Conservation (phyloP, 352 stramenopile species). For the Pythium chondricola region DNA sequence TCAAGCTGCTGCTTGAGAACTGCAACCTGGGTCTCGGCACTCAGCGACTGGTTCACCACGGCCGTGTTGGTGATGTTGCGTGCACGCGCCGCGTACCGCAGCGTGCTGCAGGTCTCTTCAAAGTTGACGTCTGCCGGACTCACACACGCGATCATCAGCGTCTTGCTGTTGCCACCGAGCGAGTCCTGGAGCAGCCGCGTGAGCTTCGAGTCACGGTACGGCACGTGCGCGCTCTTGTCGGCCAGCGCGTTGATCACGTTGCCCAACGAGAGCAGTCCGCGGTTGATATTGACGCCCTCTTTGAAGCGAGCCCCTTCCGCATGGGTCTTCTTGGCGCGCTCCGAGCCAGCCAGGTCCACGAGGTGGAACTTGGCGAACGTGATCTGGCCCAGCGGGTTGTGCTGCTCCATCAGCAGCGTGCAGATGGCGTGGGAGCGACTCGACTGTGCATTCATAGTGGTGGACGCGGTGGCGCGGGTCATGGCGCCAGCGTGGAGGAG, state of each 20-base stretch:
- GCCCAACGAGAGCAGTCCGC: conserved; percentile 89
- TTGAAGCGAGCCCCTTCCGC: conserved; percentile 83
- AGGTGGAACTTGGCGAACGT: conserved; percentile 89
- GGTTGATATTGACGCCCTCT: conserved; percentile 94
- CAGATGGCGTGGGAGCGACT: conserved; percentile 89
- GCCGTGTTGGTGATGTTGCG: conserved; percentile 99
- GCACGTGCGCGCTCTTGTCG: conserved; percentile 66
- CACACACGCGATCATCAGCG: conserved; percentile 85
- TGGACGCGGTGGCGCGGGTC: conserved; percentile 55
- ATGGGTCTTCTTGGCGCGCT: conserved; percentile 88
- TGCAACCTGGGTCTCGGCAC: conserved; percentile 69
- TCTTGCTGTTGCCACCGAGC: conserved; percentile 89
- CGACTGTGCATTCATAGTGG: conserved; percentile 66
- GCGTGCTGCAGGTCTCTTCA: conserved; percentile 94
- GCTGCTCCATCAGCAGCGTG: conserved; percentile 80
- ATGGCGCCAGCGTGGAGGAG: conserved; percentile 41
- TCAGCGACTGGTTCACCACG: conserved; percentile 95
- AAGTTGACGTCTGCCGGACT: conserved; percentile 79
- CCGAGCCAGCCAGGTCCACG: conserved; percentile 94
- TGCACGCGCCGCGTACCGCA: conserved; percentile 93
- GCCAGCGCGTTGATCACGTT: conserved; percentile 94
- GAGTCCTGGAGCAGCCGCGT: conserved; percentile 86
- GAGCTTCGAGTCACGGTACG: conserved; percentile 90
- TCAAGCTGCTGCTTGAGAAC: conserved; percentile 68
- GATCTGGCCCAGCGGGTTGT: conserved; percentile 29